Base-by-base conservation (phyloP, 306 rosid genomes). In the Acmispon strigosus region DNA sequence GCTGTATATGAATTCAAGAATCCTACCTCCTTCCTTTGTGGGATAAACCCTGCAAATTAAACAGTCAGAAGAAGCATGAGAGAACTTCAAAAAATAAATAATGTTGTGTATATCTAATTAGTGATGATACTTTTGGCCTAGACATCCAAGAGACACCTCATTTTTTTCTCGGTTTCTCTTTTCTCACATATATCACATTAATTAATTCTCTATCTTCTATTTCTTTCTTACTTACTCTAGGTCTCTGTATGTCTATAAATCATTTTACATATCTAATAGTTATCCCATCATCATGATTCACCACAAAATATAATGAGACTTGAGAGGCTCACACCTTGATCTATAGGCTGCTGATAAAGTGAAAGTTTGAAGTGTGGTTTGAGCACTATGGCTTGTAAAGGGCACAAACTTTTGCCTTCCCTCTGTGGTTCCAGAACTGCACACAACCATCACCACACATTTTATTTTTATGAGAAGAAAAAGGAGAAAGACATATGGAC, bases 401-500 rank as follows among this genome's bases (percentile, higher is more conserved):
- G 92, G 96, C 27, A 87, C 84, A 20, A 59, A 90, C 78, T 90
- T 90, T 22, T 87, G 96, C 69, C 85, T 82, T 42, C 96, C 96
- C 5, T 90, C 96, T 0, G 96, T 90, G 41, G 96, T 90, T 78
- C 96, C 96, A 12, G 96, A 90, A 75, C 96, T 90, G 65, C 41
- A 73, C 41, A 73, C 34, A 43, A 66, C 10, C 55, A 57, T 22
- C 47, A 61, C 58, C 56, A 67, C 11, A 32, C 47, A 29, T 4
- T 19, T 14, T 22, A 0, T 39, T 39, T 39, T 9, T 39, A 9
- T 39, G 3, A 9, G 43, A 39, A 39, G 2, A 39, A 39, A 39
- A 9, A 9, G 10, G 43, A 9, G 43, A 39, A 9, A 39, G 10
- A 39, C 9, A 39, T 39, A 8, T 7, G 2, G 55, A 18, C 48